Base-by-base conservation (phyloP, 805 yeast species). In the Suhomyces prunicola region DNA sequence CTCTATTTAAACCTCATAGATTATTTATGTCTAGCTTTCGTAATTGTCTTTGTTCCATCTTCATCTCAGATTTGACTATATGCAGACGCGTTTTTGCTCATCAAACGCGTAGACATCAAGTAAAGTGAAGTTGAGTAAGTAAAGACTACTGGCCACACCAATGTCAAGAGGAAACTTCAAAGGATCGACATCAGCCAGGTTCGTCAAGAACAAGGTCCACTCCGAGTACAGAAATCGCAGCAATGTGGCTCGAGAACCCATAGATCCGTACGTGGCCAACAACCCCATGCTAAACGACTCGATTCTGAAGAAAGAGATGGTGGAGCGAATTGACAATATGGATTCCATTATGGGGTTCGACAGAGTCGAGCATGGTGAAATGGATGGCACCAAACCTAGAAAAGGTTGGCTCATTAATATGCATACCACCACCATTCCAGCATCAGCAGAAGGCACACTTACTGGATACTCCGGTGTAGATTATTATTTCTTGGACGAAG, bases 321-420 rank as follows among this genome's bases (percentile, higher is more conserved):
- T 81, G 9, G 77, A 74, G 60, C 79, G 81, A 55, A 75, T 83
- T 7, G 96, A 91, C 62, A 76, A 78, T 27, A 73, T 92, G 8
- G 99, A 93, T 63, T 67, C 85, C 0, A 69, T 81, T 53, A 90
- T 96, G 94, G 99, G 98, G 10, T 94, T 94, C 66, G 89, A 86
- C 44, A 76, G 94, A 48, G 84, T 78, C 57, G 89, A 86, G 48
- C 71, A 85, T 56, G 90, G 97, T 29, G 82, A 96, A 35, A 67
- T 78, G 46, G 78, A 74, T 51, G 78, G 78, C 6, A 54, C 61
- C 40, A 70, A 66, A 55, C 76, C 79, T 2, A 79, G 80, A 52
- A 81, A 81, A 15, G 99, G 99, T 44, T 94, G 99, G 99, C 74
- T 94, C 51, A 81, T 87, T 42, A 96, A 94, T 64, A 90, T 94